Evolutionary conservation across 768 basidiomycete species (phyloP), one percentile per base, ranked within the genome.

Genomic region (Chalciporus piperatus): DNA sequence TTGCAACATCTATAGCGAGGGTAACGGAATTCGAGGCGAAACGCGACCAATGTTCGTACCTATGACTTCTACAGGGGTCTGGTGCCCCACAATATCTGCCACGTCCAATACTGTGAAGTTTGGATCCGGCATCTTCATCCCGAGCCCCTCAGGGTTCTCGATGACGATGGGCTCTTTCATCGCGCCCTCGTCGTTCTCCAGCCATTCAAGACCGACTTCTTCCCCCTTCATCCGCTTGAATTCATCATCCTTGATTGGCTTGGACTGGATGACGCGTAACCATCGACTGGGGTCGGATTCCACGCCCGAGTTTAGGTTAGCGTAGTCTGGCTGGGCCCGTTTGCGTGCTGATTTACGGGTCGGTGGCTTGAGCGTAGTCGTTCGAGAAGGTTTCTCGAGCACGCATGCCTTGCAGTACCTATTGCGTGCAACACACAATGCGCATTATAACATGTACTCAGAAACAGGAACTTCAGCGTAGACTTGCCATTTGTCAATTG

Each of bases 51-150:
- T 23, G 19, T 46, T 61, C 76, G 52, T 61, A 93, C 92, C 93
- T 59, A 98, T 96, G 20, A 98, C 96, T 70, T 97, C 93, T 17
- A 98, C 77, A 0, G 89, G 83, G 1, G 76, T 81, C 56, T 89
- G 81, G 45, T 81, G 81, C 6, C 95, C 96, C 38, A 98, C 80
- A 23, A 83, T 72, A 51, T 87, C 75, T 1, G 87, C 92, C 2
- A 98, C 85, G 64, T 94, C 86, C 49, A 81, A 76, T 37, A 97
- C 89, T 0, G 84, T 86, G 48, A 95, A 80, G 48, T 80, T 75
- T 9, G 69, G 57, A 2, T 76, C 69, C 2, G 95, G 95, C 85
- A 98, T 90, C 65, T 83, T 85, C 85, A 98, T 92, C 10, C 93
- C 95, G 40, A 98, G 72, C 6, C 90, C 87, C 13, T 90, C 87